Evolutionary conservation across 2,329 filamentous ascomycete species (phyloP).

Genomic region (Beauveria brongniartii): DNA sequence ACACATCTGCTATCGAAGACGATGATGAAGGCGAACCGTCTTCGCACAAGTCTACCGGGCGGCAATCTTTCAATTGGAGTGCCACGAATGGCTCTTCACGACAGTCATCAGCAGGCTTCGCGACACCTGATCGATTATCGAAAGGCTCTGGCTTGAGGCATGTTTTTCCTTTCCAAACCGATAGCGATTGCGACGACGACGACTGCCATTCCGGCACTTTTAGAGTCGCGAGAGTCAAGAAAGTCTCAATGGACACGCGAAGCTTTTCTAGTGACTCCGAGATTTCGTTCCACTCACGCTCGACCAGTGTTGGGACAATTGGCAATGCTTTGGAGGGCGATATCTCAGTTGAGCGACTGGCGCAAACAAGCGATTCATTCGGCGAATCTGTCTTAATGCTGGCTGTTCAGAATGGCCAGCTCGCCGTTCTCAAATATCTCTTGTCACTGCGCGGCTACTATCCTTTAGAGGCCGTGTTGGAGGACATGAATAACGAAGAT

Average conservation of each 20-base stretch:
- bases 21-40: conserved; percentile 35
- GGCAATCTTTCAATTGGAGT: conserved; percentile 40
- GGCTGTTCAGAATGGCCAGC: conserved; percentile 66
- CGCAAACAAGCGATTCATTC: conserved; percentile 58
- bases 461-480: conserved; percentile 59
- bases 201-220: conserved; percentile 20
- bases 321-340: conserved; percentile 73
- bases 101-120: conserved; percentile 32
- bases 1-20: conserved; percentile 39
- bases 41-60: conserved; percentile 29
- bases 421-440: conserved; percentile 69
- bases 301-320: conserved; percentile 68
- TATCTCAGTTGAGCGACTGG: conserved; percentile 70
- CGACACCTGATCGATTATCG: conserved; percentile 43
- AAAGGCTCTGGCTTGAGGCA: conserved; percentile 60
- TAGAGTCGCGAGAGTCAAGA: conserved; percentile 53
- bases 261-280: conserved; percentile 84
- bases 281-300: conserved; percentile 72
- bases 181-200: conserved; percentile 32
- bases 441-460: conserved; percentile 72
- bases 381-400: conserved; percentile 88
- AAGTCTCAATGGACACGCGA: conserved; percentile 80
- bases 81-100: conserved; percentile 37
- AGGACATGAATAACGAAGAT: conserved; percentile 82
- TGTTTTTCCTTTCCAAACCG: conserved; percentile 78